phyloP scores from a whole-genome alignment of 306 rosid genomes.

The Cicer yamashitae region DNA sequence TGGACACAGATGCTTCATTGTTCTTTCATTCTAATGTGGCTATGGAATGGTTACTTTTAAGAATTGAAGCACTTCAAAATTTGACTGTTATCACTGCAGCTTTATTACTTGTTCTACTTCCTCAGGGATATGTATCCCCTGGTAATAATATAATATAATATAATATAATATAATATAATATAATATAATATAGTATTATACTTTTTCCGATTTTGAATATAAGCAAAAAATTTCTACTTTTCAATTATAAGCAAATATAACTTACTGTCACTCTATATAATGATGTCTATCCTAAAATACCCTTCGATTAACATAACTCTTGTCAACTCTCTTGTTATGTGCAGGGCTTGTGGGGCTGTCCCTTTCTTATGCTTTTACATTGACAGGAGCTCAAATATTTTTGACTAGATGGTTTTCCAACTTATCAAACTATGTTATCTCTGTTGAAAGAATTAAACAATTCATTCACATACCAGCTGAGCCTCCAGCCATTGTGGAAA shows the following conservation, averaged over 20 bases:
- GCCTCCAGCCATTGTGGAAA: slow-evolving; percentile 66
- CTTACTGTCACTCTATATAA: too few relatives aligned
- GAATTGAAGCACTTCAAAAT: slow-evolving; percentile 74
- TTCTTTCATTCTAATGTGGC: slow-evolving; percentile 72
- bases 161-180: not conserved
- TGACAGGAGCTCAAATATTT: slow-evolving; percentile 55
- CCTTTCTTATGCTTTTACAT: slow-evolving; percentile 70
- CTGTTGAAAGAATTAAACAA: slow-evolving; percentile 85
- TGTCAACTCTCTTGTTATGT: slow-evolving; percentile 28
- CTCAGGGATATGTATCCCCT: slow-evolving; percentile 63
- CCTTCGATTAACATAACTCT: not conserved
- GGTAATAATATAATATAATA: slow-evolving; percentile 48
- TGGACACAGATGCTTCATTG: slow-evolving; percentile 71
- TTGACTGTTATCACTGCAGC: slow-evolving; percentile 71
- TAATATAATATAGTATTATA: not conserved
- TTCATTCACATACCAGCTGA: slow-evolving; percentile 71
- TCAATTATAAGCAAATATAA: too few relatives aligned
- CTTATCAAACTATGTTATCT: slow-evolving; percentile 65
- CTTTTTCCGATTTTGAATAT: too few relatives aligned
- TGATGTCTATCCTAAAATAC: too few relatives aligned
- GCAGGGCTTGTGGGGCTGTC: slow-evolving; percentile 84
- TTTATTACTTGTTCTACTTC: slow-evolving; percentile 61
- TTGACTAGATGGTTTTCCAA: slow-evolving; percentile 57
- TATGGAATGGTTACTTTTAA: slow-evolving; percentile 69
- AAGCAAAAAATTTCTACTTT: too few relatives aligned